These are phyloP conservation scores for Misopates orontium DNA, from an alignment of 257 asterid species.

Conservation along the genomic window DNA sequence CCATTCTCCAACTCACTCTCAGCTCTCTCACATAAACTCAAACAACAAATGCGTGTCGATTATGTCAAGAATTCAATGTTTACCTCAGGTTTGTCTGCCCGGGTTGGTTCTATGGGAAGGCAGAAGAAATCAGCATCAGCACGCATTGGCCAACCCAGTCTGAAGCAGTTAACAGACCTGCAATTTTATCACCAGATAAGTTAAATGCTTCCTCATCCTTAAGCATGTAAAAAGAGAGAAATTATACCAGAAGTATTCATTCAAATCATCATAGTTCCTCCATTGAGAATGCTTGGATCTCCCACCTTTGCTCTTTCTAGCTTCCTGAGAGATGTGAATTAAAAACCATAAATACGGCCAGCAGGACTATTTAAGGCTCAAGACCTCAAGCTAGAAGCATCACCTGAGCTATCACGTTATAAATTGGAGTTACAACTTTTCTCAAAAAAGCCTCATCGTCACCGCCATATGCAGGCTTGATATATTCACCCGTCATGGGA, in stretches of 20 bases:
- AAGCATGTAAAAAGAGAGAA: conserved; percentile 6
- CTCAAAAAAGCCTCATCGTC: conserved; percentile 87
- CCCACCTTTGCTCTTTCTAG: conserved; percentile 58
- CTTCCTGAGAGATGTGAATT: conserved; percentile 54
- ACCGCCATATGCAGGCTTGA: conserved; percentile 95
- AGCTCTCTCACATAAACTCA: no score
- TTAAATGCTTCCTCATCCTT: conserved; percentile 18
- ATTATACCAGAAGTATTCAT: conserved; percentile 86
- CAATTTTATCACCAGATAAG: conserved; percentile 37
- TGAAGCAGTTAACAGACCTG: conserved; percentile 90
- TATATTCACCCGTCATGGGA: conserved; percentile 89
- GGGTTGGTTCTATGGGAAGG: conserved; percentile 47
- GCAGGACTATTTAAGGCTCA: conserved; percentile 13
- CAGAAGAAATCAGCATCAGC: conserved; percentile 92
- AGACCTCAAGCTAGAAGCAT: conserved; percentile 27
- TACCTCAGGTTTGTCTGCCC: conserved; percentile 53
- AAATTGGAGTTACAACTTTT: conserved; percentile 85
- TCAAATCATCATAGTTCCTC: conserved; percentile 96
- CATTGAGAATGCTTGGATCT: conserved; percentile 80
- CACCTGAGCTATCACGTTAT: conserved; percentile 71
- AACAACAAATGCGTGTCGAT: conserved; percentile 10
- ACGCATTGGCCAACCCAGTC: conserved; percentile 99
- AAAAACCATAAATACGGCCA: conserved; percentile 5
- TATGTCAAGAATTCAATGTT: conserved; percentile 16
- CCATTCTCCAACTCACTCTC: no score